A percentile compares a stretch with the other conserved stretches of the same genome.
Conservation (phyloP, 1,139 yeast species). For the Kazachstania sp. region DNA sequence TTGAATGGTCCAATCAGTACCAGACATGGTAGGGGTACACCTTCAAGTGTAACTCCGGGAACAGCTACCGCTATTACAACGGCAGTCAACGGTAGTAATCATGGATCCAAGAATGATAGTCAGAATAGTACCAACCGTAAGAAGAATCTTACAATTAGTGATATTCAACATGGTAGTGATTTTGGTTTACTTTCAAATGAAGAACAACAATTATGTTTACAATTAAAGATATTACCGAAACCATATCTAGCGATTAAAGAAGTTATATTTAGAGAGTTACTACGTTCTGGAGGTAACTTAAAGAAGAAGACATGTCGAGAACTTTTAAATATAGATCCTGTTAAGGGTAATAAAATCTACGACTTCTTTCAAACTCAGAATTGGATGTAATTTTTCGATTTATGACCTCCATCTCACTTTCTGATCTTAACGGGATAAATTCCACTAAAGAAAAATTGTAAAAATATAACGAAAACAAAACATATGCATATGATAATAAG, state of each 20-base stretch:
- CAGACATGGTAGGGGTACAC: conserved; percentile 23
- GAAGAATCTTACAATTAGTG: conserved; percentile 35
- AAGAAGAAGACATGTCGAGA: conserved; percentile 81
- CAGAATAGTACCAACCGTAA: conserved; percentile 31
- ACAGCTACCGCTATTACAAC: conserved; percentile 1
- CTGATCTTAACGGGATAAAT: too few species aligned
- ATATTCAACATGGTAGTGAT: conserved; percentile 78
- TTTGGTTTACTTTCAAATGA: conserved; percentile 73
- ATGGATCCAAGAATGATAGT: neutral
- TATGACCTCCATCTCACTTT: neutral
- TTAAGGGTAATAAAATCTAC: conserved; percentile 77
- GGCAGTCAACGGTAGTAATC: neutral
- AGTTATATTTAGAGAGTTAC: conserved; percentile 78
- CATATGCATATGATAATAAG: neutral
- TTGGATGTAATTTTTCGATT: conserved; percentile 44
- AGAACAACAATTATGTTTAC: conserved; percentile 79
- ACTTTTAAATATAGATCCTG: conserved; percentile 72
- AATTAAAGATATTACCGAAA: conserved; percentile 78
- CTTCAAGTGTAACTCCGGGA: conserved; percentile 17
- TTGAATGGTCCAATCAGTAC: conserved; percentile 6
- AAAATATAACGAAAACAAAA: neutral
- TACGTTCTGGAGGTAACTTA: conserved; percentile 74
- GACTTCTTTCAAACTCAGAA: conserved; percentile 89
- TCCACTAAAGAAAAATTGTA: neutral
- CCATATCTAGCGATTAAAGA: conserved; percentile 91